Evolutionary conservation across 2,329 filamentous ascomycete species (phyloP), one percentile per base, ranked within the genome.

Genomic region (Scolecobasidium constrictum): DNA sequence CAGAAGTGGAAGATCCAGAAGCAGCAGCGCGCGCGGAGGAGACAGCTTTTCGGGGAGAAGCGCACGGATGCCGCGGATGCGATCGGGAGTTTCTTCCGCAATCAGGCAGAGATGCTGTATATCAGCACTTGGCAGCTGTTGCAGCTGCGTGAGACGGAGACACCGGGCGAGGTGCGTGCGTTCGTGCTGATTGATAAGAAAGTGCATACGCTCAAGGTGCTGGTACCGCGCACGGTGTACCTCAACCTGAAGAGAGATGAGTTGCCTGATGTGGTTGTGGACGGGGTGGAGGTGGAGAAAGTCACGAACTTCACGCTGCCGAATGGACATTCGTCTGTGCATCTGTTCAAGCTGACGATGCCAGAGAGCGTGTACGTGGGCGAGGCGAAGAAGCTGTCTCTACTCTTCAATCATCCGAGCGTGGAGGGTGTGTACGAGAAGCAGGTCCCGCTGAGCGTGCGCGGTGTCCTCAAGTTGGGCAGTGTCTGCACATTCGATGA

Each of bases 1-100:
- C 78, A 88, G 65, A 98, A 98, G 63, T 99, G 92, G 92, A 95
- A 90, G 66, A 82, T 96, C 28, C 92, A 99, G 59, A 94, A 87
- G 56, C 83, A 94, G 58, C 87, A 90, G 23, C 78, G 92, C 17
- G 73, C 81, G 47, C 80, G 90, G 35, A 75, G 93, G 49, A 77
- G 90, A 38, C 92, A 98, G 58, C 69, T 98, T 1, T 98, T 98
- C 54, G 92, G 92, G 46, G 90, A 98, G 54, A 81, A 83, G 45
- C 75, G 80, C 9, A 70, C 69, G 38, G 67, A 74, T 52, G 66
- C 72, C 12, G 69, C 71, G 2, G 77, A 81, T 56, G 71, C 72
- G 1, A 69, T 83, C 50, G 81, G 81, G 44, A 73, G 72, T 33
- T 77, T 83, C 56, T 95, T 98, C 71, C 79, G 88, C 56, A 93